Evolutionary conservation across 2,329 filamentous ascomycete genomes (phyloP).

Genomic region (Penicillium sp.): DNA sequence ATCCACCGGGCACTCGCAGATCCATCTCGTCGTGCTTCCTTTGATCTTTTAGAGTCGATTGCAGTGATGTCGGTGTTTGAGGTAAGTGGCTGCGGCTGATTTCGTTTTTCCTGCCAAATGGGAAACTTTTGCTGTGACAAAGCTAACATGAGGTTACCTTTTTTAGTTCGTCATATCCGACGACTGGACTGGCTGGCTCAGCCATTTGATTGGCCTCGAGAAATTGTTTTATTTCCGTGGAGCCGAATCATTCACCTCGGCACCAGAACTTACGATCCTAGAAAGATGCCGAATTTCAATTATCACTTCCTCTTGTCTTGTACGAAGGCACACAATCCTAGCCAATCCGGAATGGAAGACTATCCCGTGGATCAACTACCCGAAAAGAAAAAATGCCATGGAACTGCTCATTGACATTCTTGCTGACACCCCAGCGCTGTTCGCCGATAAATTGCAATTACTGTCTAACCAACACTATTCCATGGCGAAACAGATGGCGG

Average conservation of each 20-base stretch:
- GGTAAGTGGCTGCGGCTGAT: neutral
- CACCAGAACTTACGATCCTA: neutral
- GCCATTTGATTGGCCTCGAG: neutral
- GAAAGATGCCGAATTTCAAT: neutral
- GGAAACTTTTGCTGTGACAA: neutral
- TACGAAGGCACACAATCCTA: neutral
- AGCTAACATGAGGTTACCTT: neutral
- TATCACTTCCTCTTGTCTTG: neutral
- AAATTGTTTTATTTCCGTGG: neutral
- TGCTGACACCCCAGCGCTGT: neutral
- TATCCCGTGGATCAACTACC: neutral
- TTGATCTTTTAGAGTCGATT: neutral
- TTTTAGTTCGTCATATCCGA: constrained; percentile 4
- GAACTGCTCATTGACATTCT: neutral
- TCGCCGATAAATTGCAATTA: neutral
- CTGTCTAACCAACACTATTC: neutral
- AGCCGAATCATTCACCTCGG: neutral
- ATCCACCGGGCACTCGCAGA: neutral
- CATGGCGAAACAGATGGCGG: neutral
- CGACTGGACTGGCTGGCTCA: neutral
- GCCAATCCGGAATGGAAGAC: constrained; percentile 1
- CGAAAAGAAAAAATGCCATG: neutral
- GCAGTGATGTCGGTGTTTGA: neutral
- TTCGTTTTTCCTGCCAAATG: neutral
- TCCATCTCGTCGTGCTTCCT: neutral